These are phyloP conservation scores for Calonectria pseudoreteaudii DNA, from an alignment of 2,329 filamentous ascomycete genomes.

Conservation along the genomic window DNA sequence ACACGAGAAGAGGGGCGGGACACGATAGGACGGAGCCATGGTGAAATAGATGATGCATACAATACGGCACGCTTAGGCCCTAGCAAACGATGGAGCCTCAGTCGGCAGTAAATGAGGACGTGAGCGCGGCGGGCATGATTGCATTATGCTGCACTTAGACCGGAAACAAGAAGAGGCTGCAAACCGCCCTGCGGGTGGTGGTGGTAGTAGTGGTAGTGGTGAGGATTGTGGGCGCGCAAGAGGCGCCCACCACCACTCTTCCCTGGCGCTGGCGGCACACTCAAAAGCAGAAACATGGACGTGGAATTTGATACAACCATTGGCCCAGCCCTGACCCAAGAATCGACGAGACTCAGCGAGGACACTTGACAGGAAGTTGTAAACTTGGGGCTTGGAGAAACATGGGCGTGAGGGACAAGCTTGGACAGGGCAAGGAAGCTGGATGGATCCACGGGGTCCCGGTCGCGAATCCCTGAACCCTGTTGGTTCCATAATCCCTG, in stretches of 20 bases:
- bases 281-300: slow-evolving; percentile 18
- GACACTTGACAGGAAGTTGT: slow-evolving; percentile 1
- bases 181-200: not conserved
- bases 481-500: slow-evolving; percentile 21
- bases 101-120: not conserved
- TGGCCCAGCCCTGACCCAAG: slow-evolving; percentile 7
- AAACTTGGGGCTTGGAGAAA: slow-evolving; percentile 15
- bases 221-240: slow-evolving; percentile 12
- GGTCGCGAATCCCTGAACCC: slow-evolving; percentile 27
- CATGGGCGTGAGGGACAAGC: slow-evolving; percentile 4
- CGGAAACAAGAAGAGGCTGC: not conserved
- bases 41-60: not conserved
- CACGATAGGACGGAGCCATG: not conserved
- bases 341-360: slow-evolving; percentile 15
- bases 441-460: slow-evolving; percentile 31
- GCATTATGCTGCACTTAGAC: not conserved
- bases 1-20: not conserved
- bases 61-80: not conserved
- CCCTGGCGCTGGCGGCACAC: slow-evolving; percentile 17
- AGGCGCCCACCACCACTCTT: slow-evolving; percentile 14
- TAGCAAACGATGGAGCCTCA: not conserved
- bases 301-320: not conserved
- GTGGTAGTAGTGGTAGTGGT: too few relatives aligned
- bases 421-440: slow-evolving; percentile 20
- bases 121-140: not conserved